Evolutionary conservation across 768 basidiomycete species (phyloP), one percentile per base, ranked within the genome.

Genomic region (Baorangia bicolor): DNA sequence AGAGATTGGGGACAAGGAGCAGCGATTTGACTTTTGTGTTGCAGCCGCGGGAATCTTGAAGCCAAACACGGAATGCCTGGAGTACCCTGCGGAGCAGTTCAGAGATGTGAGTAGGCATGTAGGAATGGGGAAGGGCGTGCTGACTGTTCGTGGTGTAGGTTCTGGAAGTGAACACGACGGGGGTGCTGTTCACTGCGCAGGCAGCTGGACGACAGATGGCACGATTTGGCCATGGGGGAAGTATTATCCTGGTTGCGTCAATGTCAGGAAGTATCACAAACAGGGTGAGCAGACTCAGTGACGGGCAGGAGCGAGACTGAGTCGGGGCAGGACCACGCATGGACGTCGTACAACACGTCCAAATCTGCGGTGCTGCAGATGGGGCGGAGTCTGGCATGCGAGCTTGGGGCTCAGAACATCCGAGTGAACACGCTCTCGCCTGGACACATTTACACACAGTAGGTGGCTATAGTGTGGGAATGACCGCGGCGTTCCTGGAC

Each of bases 331-430:
- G 87, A 83, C 59, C 86, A 88, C 60, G 81, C 84, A 2, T 90
- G 86, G 87, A 80, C 85, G 48, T 81, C 86, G 14, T 91, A 91
- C 73, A 90, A 90, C 70, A 78, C 81, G 45, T 87, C 85, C 73
- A 92, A 92, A 71, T 81, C 85, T 1, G 89, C 84, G 5, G 87
- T 92, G 18, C 70, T 90, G 39, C 89, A 92, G 71, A 90, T 90
- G 87, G 84, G 77, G 6, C 81, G 90, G 40, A 89, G 86, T 68
- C 86, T 92, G 87, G 89, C 89, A 4, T 90, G 87, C 64, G 89
- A 92, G 65, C 78, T 92, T 2, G 90, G 87, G 2, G 72, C 65
- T 34, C 74, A 83, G 67, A 72, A 76, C 2, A 90, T 92, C 47
- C 78, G 90, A 4, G 87, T 90, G 55, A 92, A 92, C 69, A 76